Evolutionary conservation across 2,329 filamentous ascomycete genomes (phyloP).

Genomic region (Podosphaera xanthii): DNA sequence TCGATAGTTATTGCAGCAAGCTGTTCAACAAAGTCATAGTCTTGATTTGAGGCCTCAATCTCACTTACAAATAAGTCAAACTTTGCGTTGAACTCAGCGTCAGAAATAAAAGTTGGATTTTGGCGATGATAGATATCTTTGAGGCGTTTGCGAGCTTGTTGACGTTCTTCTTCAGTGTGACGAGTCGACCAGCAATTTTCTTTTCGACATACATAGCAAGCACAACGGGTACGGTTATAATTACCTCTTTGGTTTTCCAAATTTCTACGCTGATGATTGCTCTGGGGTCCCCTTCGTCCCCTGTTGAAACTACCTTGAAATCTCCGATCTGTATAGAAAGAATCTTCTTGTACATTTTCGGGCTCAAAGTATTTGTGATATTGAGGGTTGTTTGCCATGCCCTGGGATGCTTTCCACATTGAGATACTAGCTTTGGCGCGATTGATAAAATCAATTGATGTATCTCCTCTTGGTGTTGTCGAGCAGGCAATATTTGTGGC

Average conservation of each 20-base stretch:
- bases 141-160: background rate
- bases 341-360: background rate
- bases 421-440: background rate
- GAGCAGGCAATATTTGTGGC: background rate
- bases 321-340: background rate
- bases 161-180: background rate
- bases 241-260: background rate
- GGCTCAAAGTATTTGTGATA: background rate
- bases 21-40: background rate
- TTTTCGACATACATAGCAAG: background rate
- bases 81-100: background rate
- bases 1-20: background rate
- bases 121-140: background rate
- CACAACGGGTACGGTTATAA: background rate
- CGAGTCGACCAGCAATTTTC: background rate
- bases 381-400: background rate
- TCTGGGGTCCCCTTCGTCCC: background rate
- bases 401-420: background rate
- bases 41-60: background rate
- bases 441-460: slow-evolving; percentile 1
- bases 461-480: background rate
- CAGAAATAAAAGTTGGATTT: background rate
- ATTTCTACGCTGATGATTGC: background rate
- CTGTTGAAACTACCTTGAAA: background rate
- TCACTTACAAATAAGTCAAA: background rate